Percentiles rank a stretch among this genome's conserved stretches.
Evolutionary conservation across 495 filamentous ascomycete genomes (phyloP).

Genomic region (Neurospora cerealis): DNA sequence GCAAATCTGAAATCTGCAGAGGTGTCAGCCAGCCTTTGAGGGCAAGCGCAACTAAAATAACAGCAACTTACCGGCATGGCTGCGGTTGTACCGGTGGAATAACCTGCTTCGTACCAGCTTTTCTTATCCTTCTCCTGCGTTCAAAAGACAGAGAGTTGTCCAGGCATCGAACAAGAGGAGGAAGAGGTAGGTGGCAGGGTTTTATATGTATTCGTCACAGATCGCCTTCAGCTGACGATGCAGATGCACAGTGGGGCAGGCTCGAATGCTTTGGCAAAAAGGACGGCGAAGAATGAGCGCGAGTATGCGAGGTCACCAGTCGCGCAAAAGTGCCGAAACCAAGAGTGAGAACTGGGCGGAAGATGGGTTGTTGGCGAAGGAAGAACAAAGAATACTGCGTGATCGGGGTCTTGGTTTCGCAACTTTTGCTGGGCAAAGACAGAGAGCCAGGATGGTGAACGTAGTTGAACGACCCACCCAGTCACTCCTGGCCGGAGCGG

Average conservation of each 20-base stretch:
- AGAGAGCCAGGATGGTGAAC: not conserved
- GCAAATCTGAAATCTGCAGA: constrained; percentile 40
- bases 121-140: constrained; percentile 16
- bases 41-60: not conserved
- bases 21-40: constrained; percentile 5
- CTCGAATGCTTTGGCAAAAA: not conserved
- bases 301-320: not conserved
- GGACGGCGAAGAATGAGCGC: not conserved
- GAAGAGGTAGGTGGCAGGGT: not conserved
- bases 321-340: not conserved
- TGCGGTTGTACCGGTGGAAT: not conserved
- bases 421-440: not conserved
- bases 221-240: not conserved
- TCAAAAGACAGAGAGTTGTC: constrained; percentile 18
- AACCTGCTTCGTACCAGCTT: not conserved
- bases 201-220: not conserved
- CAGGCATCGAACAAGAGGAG: constrained; percentile 17
- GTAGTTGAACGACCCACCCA: not conserved
- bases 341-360: not conserved
- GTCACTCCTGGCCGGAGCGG: not conserved
- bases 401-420: constrained; percentile 3
- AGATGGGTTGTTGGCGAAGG: constrained; percentile 4
- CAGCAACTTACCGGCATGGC: constrained; percentile 20
- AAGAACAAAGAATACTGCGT: constrained; percentile 13
- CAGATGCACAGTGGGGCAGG: not conserved